Evolutionary conservation across 257 asterid species (phyloP).

Genomic region (Salvia hispanica): DNA sequence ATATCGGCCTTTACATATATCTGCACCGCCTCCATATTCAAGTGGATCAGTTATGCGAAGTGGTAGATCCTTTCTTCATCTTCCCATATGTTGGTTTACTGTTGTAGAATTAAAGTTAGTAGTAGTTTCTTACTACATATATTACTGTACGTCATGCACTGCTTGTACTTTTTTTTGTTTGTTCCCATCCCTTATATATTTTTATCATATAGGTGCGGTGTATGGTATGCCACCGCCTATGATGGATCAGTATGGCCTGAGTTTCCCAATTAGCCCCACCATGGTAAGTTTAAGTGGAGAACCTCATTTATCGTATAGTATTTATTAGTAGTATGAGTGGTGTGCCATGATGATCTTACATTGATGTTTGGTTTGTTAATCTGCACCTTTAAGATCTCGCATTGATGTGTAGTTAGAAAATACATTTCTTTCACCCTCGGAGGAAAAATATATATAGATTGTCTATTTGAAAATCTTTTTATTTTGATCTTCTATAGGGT

Average conservation of each 20-base stretch:
- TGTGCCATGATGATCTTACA: not conserved
- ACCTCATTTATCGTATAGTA: not conserved
- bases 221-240: slow-evolving; percentile 82
- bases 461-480: slow-evolving; percentile 4
- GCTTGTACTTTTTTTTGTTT: slow-evolving; percentile 11
- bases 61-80: slow-evolving; percentile 40
- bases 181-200: slow-evolving; percentile 21
- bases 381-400: not conserved
- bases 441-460: slow-evolving; percentile 1
- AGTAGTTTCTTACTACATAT: not conserved
- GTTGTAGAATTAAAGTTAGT: not conserved
- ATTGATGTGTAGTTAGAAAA: not conserved
- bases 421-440: not conserved
- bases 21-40: slow-evolving; percentile 74
- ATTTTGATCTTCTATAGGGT: slow-evolving; percentile 47
- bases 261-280: slow-evolving; percentile 68
- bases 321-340: not conserved
- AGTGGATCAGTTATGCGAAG: slow-evolving; percentile 70
- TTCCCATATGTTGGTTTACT: not conserved
- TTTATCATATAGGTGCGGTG: slow-evolving; percentile 58
- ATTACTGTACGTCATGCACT: not conserved
- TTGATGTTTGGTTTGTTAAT: too few relatives aligned
- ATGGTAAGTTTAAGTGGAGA: slow-evolving; percentile 48
- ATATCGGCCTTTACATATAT: slow-evolving; percentile 65
- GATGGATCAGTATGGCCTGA: slow-evolving; percentile 71